Evolutionary conservation across 345 rosid genomes (phyloP), one percentile per base, ranked within the genome.

Genomic region (Boechera retrofracta): DNA sequence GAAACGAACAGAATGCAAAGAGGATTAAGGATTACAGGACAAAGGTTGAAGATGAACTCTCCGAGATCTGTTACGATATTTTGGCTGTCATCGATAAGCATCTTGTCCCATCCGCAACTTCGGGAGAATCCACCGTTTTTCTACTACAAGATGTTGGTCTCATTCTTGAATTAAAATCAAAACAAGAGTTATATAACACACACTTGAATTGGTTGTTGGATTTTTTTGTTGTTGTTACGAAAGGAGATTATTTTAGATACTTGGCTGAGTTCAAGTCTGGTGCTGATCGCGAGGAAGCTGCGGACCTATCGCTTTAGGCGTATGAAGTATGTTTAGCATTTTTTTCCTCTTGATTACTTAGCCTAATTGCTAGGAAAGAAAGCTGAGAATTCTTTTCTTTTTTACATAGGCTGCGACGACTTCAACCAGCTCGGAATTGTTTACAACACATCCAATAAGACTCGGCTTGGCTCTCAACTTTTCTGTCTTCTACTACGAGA

Each of bases 401-500:
- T 36, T 53, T 54, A 10, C 29, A 36, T 72, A 75, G 85, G 82
- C 81, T 67, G 85, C 85, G 7, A 61, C 78, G 18, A 31, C 79
- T 28, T 47, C 85, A 31, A 96, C 94, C 15, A 64, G 65, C 66
- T 71, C 85, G 12, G 93, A 90, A 54, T 86, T 92, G 73, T 76
- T 88, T 21, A 84, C 94, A 0, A 89, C 94, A 11, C 98, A 92
- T 82, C 94, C 98, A 10, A 89, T 92, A 38, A 85, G 98, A 78
- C 86, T 92, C 76, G 98, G 96, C 39, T 72, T 89, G 81, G 94
- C 96, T 48, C 84, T 92, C 59, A 92, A 90, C 85, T 92, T 90
- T 85, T 90, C 96, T 10, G 96, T 89, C 69, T 92, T 90, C 84
- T 89, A 87, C 81, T 90, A 89, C 67, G 98, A 92, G 82, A 90